Conservation (phyloP, 2,329 filamentous ascomycete species). For the Dothistroma pini region DNA sequence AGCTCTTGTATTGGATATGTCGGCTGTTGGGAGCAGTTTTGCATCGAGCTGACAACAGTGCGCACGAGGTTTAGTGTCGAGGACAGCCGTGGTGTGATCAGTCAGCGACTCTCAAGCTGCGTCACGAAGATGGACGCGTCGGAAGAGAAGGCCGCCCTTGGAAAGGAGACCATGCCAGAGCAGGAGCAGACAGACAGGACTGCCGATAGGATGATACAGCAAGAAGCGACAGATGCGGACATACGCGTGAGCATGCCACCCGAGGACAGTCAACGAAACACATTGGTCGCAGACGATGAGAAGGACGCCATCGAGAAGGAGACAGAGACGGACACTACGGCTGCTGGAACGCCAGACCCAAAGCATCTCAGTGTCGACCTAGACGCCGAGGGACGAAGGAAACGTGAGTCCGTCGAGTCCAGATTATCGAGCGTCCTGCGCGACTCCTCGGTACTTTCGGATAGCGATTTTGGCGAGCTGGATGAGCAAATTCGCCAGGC, state of each 20-base stretch:
- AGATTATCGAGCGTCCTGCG: constrained; percentile 10
- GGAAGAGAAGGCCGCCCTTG: constrained; percentile 14
- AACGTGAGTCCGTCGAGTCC: constrained; percentile 22
- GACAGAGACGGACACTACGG: constrained; percentile 6
- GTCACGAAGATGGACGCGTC: constrained; percentile 11
- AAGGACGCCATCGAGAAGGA: constrained; percentile 21
- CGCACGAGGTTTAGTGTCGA: not conserved
- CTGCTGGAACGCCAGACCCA: constrained; percentile 5
- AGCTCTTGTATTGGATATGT: not conserved
- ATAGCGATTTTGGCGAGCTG: constrained; percentile 15
- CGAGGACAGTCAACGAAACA: constrained; percentile 5
- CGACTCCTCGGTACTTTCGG: constrained; percentile 18
- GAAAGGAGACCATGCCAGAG: constrained; percentile 3
- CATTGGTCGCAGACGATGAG: constrained; percentile 12
- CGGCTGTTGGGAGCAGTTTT: not conserved
- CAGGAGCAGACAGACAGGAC: not conserved
- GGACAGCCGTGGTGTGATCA: not conserved
- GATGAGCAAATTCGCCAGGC: constrained; percentile 11
- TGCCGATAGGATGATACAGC: not conserved
- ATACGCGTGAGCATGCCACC: constrained; percentile 6
- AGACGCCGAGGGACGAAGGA: constrained; percentile 11
- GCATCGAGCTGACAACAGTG: not conserved
- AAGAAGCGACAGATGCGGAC: not conserved
- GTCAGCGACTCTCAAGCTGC: not conserved
- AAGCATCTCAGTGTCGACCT: constrained; percentile 17